These are phyloP conservation scores for Aureobasidium subglaciale DNA, from an alignment of 2,329 filamentous ascomycete species.

Conservation along the genomic window DNA sequence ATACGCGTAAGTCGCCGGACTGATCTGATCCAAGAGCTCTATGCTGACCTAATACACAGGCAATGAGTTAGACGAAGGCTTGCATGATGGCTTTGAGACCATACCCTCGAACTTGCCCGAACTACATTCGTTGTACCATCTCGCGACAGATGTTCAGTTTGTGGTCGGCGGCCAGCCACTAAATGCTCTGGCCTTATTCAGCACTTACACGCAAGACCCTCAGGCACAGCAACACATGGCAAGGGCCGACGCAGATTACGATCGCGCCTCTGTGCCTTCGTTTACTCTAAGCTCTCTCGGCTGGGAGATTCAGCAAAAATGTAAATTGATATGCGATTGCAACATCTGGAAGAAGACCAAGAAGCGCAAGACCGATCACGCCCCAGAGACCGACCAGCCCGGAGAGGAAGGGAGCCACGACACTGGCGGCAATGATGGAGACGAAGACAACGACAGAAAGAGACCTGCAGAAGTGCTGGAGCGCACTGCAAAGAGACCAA, in stretches of 20 bases:
- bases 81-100: neutral
- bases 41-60: no score
- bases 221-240: no score
- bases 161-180: conserved; percentile 1
- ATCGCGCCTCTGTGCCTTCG: neutral
- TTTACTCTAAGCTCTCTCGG: neutral
- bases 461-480: no score
- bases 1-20: conserved; percentile 8
- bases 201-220: neutral
- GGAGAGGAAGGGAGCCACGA: neutral
- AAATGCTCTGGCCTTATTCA: neutral
- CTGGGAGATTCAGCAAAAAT: neutral
- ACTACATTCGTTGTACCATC: neutral
- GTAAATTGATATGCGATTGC: neutral
- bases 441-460: no score
- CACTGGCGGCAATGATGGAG: neutral
- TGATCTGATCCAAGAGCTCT: no score
- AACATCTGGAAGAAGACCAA: neutral
- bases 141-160: neutral
- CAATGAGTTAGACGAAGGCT: neutral
- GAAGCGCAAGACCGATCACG: neutral
- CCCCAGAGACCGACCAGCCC: neutral
- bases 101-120: conserved; percentile 4
- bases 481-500: no score
- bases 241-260: neutral